A percentile compares a stretch with the other conserved stretches of the same genome.
Conservation (phyloP, 306 rosid species). For the Pachyrhizus erosus region DNA sequence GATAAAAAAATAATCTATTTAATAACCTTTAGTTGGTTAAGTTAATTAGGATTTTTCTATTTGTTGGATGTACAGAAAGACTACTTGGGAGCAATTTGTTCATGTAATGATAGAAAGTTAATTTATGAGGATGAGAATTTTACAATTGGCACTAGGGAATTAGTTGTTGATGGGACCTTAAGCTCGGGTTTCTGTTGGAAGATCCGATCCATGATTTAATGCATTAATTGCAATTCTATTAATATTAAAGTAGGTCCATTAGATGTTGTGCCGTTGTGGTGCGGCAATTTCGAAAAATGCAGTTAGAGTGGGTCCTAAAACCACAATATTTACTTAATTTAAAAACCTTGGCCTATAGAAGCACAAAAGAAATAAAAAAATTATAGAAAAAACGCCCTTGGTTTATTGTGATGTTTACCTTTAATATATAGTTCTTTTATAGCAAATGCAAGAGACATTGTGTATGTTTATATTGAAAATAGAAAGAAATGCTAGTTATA, state of each 20-base stretch:
- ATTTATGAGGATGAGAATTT: not conserved
- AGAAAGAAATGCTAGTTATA: constrained; percentile 8
- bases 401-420: constrained; percentile 1
- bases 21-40: not conserved
- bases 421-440: not conserved
- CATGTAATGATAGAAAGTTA: not conserved
- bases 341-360: not conserved
- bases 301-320: constrained; percentile 39
- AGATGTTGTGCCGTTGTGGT: constrained; percentile 32
- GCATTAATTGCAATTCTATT: constrained; percentile 32
- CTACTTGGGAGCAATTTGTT: not conserved
- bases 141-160: not conserved
- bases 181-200: constrained; percentile 31
- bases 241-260: constrained; percentile 40
- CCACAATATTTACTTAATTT: not conserved
- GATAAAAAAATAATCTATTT: too few relatives aligned
- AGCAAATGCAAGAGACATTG: not conserved
- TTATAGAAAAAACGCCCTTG: not conserved
- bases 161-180: constrained; percentile 27
- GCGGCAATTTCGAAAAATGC: constrained; percentile 41
- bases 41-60: not conserved
- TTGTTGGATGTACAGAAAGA: not conserved
- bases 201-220: constrained; percentile 33
- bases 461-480: constrained; percentile 9
- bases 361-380: not conserved